A percentile compares a stretch with the other conserved stretches of the same genome.
phyloP scores from a whole-genome alignment of 2,329 filamentous ascomycete genomes.

The Aschersonia sp. region DNA sequence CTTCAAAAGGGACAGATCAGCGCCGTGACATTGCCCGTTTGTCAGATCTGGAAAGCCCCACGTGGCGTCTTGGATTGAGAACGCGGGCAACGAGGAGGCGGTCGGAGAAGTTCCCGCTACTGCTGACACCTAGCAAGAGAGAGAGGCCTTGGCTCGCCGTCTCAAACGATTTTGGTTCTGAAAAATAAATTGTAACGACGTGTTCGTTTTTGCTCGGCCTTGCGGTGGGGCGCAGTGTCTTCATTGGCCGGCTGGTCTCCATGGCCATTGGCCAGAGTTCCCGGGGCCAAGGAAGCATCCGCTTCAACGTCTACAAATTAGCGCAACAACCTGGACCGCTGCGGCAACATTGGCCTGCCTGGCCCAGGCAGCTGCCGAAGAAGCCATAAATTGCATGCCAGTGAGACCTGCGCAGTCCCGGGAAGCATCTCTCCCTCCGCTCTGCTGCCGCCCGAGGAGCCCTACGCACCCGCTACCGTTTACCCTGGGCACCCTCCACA shows the following conservation, averaged over 20 bases:
- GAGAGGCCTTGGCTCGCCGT: not conserved
- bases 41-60: conserved; percentile 10
- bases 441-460: no score
- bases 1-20: conserved; percentile 2
- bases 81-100: conserved; percentile 3
- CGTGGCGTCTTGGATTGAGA: conserved; percentile 13
- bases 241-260: not conserved
- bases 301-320: not conserved
- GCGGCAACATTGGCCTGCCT: no score
- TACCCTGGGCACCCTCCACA: no score
- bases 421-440: no score
- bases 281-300: not conserved
- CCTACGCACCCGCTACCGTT: no score
- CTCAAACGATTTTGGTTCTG: not conserved
- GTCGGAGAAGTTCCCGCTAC: not conserved
- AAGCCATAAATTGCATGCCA: no score
- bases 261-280: not conserved
- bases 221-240: not conserved
- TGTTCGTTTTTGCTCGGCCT: not conserved
- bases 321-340: no score
- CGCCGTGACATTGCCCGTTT: conserved; percentile 14
- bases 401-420: no score
- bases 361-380: no score
- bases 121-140: not conserved
- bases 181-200: not conserved